Percentiles rank a stretch among this genome's conserved stretches.
These are phyloP conservation scores for Seiridium unicorne DNA, from an alignment of 2,329 filamentous ascomycete species.

Conservation along the genomic window DNA sequence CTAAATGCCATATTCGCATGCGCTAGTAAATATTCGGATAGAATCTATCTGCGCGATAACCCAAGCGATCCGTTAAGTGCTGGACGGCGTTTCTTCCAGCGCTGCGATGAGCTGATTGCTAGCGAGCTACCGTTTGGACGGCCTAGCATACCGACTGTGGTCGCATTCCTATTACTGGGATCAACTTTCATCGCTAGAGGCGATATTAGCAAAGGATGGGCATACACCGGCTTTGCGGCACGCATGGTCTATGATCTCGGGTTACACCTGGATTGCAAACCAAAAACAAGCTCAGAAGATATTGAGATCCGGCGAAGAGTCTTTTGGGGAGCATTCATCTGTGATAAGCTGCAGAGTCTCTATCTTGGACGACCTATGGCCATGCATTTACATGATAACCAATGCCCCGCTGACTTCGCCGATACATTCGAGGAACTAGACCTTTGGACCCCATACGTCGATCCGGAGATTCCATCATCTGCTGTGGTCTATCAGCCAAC, in stretches of 20 bases:
- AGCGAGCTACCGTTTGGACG: constrained; percentile 14
- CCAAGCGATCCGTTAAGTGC: constrained; percentile 16
- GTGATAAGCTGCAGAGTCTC: constrained; percentile 27
- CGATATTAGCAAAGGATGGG: constrained; percentile 32
- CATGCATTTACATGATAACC: constrained; percentile 18
- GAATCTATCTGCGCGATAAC: constrained; percentile 18
- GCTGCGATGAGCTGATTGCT: constrained; percentile 21
- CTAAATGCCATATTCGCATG: constrained; percentile 34
- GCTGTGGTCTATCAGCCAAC: constrained; percentile 3
- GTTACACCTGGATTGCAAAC: constrained; percentile 33
- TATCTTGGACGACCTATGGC: constrained; percentile 26
- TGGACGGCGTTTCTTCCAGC: constrained; percentile 19
- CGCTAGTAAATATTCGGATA: constrained; percentile 23
- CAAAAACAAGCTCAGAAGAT: constrained; percentile 17
- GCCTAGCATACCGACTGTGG: constrained; percentile 23
- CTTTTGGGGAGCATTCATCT: constrained; percentile 31
- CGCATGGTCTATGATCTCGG: constrained; percentile 40
- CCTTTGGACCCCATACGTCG: constrained; percentile 7
- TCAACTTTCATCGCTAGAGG: constrained; percentile 22
- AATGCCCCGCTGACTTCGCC: constrained; percentile 18
- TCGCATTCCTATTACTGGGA: constrained; percentile 23
- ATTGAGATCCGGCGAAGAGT: constrained; percentile 28
- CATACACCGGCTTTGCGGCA: constrained; percentile 36
- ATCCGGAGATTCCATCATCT: constrained; percentile 1
- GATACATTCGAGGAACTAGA: constrained; percentile 24